Base-by-base conservation (phyloP, 2,329 filamentous ascomycete genomes). In the Pseudomassariella vexata region DNA sequence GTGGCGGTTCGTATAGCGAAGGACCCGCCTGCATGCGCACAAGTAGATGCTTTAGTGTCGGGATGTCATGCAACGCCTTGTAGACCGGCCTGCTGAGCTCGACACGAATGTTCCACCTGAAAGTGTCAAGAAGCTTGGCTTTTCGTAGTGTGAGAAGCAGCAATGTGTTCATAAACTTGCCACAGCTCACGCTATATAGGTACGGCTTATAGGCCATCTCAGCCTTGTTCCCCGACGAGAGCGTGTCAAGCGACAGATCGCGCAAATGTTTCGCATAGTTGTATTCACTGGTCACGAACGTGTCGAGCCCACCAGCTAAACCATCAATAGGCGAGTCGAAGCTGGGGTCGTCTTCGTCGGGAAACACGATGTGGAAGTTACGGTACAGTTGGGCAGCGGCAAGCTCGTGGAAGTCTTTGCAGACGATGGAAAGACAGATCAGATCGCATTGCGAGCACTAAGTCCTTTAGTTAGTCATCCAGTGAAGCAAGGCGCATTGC, bases 21-120 rank as follows among this genome's bases (percentile, higher is more conserved):
- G 63, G 60, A 2, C 75, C 76, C 4, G 62, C 59, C 38, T 79
- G 76, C 53, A 81, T 63, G 34, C 77, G 70, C 25, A 82, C 47
- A 40, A 77, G 71, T 9, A 82, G 45, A 37, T 70, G 57, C 34
- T 65, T 63, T 18, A 82, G 59, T 6, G 66, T 61, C 12, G 56
- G 38, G 35, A 79, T 72, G 20, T 62, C 53, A 47, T 79, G 76
- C 9, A 82, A 58, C 20, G 66, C 64, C 35, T 63, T 63, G 53
- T 76, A 80, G 5, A 81, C 66, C 2, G 65, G 66, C 5, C 72
- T 62, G 47, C 69, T 76, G 8, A 82, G 62, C 49, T 81, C 76
- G 34, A 82, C 69, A 6, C 74, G 67, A 33, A 80, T 72, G 48
- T 81, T 77, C 77, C 77, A 82, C 41, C 70, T 62, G 45, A 81